Evolutionary conservation across 192 early-diverging fungal genomes (phyloP), one percentile per base, ranked within the genome.

Genomic region (Gaertneriomyces semiglobifer): DNA sequence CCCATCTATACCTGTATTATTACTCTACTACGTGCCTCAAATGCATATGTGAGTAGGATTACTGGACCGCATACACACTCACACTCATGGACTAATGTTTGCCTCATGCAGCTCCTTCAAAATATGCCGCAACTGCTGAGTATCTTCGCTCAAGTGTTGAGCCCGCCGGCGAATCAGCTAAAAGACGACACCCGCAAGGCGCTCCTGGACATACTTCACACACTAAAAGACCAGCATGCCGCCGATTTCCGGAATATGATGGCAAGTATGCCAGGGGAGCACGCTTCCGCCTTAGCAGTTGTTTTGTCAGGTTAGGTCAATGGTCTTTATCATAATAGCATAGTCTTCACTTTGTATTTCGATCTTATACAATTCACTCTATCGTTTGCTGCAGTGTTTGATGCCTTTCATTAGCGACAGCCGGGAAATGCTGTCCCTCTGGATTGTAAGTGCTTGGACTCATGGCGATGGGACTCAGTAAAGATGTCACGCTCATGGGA

Each of bases 161-260:
- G 79, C 33, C 68, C 68, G 38, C 72, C 81, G 55, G 82, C 85
- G 66, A 79, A 77, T 19, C 85, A 88, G 74, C 74, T 88, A 46
- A 79, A 73, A 53, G 77, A 81, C 5, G 54, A 47, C 18, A 88
- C 84, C 7, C 79, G 82, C 39, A 65, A 73, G 14, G 75, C 84
- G 59, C 74, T 88, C 66, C 74, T 87, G 57, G 85, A 85, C 48
- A 63, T 88, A 44, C 69, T 87, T 42, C 73, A 75, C 57, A 83
- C 77, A 4, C 61, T 88, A 44, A 78, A 83, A 63, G 61, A 63
- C 51, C 81, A 85, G 62, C 79, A 74, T 20, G 70, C 74, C 20
- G 75, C 76, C 14, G 44, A 38, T 14, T 70, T 70, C 60, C 68
- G 62, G 54, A 70, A 14, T 39, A 70, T 70, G 60, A 18, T 70